Evolutionary conservation across 2,329 filamentous ascomycete species (phyloP).

Genomic region (Parastagonospora avenae): DNA sequence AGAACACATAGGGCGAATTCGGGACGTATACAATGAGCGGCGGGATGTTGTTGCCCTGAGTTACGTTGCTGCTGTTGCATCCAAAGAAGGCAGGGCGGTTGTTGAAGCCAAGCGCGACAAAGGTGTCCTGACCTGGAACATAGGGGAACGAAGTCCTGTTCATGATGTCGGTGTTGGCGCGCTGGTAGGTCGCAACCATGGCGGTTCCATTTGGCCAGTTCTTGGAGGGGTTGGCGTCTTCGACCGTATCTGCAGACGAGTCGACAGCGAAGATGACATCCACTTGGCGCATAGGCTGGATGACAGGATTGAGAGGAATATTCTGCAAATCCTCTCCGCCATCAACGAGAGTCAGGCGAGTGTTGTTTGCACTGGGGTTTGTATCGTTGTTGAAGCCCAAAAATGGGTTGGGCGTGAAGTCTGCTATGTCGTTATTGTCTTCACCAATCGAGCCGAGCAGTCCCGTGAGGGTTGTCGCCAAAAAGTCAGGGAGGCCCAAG

Average conservation of each 20-base stretch:
- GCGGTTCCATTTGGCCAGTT: constrained; percentile 80
- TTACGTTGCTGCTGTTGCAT: constrained; percentile 70
- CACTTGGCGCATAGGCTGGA: constrained; percentile 72
- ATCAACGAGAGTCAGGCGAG: constrained; percentile 73
- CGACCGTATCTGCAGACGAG: constrained; percentile 72
- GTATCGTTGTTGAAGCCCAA: constrained; percentile 64
- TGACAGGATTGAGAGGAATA: constrained; percentile 76
- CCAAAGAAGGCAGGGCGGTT: constrained; percentile 79
- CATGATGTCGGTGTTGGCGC: constrained; percentile 62
- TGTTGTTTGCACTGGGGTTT: constrained; percentile 61
- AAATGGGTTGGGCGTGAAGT: constrained; percentile 78
- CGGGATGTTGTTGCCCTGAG: constrained; percentile 51
- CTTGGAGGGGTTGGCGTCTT: constrained; percentile 33
- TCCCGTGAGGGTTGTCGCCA: constrained; percentile 58
- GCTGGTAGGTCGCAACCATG: constrained; percentile 74
- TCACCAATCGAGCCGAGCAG: constrained; percentile 63
- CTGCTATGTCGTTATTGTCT: constrained; percentile 72
- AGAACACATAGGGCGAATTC: constrained; percentile 77
- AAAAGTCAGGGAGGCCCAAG: constrained; percentile 53
- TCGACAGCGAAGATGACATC: constrained; percentile 85
- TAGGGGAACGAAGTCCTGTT: constrained; percentile 75
- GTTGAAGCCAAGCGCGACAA: constrained; percentile 78
- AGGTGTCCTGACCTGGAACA: constrained; percentile 76
- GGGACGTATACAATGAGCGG: constrained; percentile 88
- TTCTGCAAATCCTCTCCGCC: constrained; percentile 81